A percentile compares a stretch with the other conserved stretches of the same genome.
Conservation (phyloP, 2,329 filamentous ascomycete genomes). For the Fusarium nurragi region DNA sequence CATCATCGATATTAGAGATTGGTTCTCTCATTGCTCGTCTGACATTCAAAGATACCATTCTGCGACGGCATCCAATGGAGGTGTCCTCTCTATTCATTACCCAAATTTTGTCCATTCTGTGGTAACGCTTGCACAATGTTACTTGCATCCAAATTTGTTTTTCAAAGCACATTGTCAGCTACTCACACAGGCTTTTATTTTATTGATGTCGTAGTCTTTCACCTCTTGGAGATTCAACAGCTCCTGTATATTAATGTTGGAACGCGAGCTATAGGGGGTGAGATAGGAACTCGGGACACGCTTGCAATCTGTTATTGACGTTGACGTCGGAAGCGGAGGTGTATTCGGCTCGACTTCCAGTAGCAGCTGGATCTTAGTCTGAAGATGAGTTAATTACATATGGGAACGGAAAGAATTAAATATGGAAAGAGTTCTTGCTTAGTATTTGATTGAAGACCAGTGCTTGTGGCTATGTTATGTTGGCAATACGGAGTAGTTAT, state of each 20-base stretch:
- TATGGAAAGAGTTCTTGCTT: slow-evolving; percentile 15
- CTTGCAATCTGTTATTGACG: neutral
- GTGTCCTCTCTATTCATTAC: slow-evolving; percentile 24
- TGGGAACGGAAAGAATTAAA: slow-evolving; percentile 12
- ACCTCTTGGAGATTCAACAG: neutral
- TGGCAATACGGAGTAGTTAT: slow-evolving; percentile 18
- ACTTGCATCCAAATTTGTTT: slow-evolving; percentile 8
- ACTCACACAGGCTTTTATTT: slow-evolving; percentile 1
- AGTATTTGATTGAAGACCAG: slow-evolving; percentile 4
- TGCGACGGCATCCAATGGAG: slow-evolving; percentile 38
- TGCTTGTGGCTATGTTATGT: neutral
- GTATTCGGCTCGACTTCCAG: neutral
- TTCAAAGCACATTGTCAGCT: slow-evolving; percentile 3
- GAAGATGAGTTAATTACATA: slow-evolving; percentile 24
- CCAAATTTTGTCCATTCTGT: slow-evolving; percentile 6
- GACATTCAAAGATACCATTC: slow-evolving; percentile 47
- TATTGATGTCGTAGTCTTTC: neutral
- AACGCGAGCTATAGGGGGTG: neutral
- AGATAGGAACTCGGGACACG: neutral
- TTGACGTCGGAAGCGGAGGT: neutral
- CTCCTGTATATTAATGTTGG: slow-evolving; percentile 37
- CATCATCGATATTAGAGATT: slow-evolving; percentile 31
- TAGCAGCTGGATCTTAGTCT: neutral
- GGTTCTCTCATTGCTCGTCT: slow-evolving; percentile 30
- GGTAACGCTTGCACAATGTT: neutral